A percentile compares a stretch with the other conserved stretches of the same genome.
These are phyloP conservation scores for Exophiala alcalophila DNA, from an alignment of 2,329 filamentous ascomycete genomes.

Conservation along the genomic window DNA sequence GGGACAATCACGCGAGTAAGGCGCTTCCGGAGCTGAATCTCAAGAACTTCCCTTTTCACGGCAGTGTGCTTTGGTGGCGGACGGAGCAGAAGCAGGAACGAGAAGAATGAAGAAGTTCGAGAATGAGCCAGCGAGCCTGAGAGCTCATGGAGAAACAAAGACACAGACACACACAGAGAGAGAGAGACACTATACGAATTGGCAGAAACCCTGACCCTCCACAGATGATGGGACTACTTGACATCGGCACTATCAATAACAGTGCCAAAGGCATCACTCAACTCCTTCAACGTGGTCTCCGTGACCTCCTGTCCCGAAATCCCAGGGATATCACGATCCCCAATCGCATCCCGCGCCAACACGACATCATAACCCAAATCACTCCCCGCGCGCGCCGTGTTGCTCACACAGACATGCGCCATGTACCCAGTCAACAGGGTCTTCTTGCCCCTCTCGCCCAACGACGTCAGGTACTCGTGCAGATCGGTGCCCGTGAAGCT, in stretches of 20 bases:
- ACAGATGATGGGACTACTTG: conserved; percentile 13
- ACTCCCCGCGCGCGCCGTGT: conserved; percentile 59
- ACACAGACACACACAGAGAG: background rate
- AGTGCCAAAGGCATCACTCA: conserved; percentile 63
- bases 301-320: conserved; percentile 55
- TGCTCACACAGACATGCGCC: conserved; percentile 64
- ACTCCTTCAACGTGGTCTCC: conserved; percentile 52
- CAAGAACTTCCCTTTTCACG: conserved; percentile 22
- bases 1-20: background rate
- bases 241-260: conserved; percentile 54
- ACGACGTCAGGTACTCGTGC: conserved; percentile 51
- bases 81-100: too few species aligned
- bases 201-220: too few species aligned
- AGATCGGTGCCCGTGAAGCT: conserved; percentile 62
- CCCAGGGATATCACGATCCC: conserved; percentile 65
- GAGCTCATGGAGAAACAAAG: too few species aligned
- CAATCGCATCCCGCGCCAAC: conserved; percentile 60
- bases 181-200: background rate
- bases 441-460: conserved; percentile 49
- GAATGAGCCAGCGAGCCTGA: too few species aligned
- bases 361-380: conserved; percentile 64
- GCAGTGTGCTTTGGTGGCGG: conserved; percentile 19
- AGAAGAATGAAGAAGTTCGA: background rate
- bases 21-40: conserved; percentile 12
- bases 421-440: conserved; percentile 50